phyloP scores from a whole-genome alignment of 805 yeast species.

The Yarrowia sp. region DNA sequence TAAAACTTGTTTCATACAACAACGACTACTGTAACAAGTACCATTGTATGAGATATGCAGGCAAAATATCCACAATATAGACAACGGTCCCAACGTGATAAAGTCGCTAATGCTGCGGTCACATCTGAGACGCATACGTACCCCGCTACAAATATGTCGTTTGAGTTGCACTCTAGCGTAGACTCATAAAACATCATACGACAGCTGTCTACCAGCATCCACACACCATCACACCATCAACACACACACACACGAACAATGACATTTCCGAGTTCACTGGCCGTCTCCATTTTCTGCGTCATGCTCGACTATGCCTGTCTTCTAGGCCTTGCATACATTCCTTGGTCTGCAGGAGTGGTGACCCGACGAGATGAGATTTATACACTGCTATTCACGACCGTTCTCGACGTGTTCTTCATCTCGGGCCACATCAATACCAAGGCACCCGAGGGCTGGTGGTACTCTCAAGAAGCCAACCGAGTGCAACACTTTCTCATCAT shows the following conservation, averaged over 20 bases:
- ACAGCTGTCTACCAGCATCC: background rate
- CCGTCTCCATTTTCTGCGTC: constrained; percentile 14
- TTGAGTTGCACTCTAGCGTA: background rate
- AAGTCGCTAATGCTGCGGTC: background rate
- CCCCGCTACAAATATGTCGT: constrained; percentile 7
- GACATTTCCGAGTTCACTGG: background rate
- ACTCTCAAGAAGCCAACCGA: constrained; percentile 2
- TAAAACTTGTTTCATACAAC: no score
- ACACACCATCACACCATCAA: background rate
- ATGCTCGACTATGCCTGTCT: constrained; percentile 9
- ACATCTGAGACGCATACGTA: background rate
- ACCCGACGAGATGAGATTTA: constrained; percentile 21
- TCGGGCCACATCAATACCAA: constrained; percentile 16
- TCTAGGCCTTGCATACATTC: constrained; percentile 19
- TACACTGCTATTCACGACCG: constrained; percentile 4
- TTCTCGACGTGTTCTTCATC: constrained; percentile 18
- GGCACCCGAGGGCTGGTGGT: constrained; percentile 23
- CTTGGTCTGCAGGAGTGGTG: constrained; percentile 14
- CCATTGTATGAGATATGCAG: background rate
- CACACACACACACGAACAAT: background rate
- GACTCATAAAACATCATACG: background rate
- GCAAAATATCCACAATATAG: background rate
- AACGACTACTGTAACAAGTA: no score
- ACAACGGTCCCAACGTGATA: background rate
- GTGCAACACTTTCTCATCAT: constrained; percentile 12